phyloP scores from a whole-genome alignment of 164 flowering plant species.

The Dillenia turbinata region DNA sequence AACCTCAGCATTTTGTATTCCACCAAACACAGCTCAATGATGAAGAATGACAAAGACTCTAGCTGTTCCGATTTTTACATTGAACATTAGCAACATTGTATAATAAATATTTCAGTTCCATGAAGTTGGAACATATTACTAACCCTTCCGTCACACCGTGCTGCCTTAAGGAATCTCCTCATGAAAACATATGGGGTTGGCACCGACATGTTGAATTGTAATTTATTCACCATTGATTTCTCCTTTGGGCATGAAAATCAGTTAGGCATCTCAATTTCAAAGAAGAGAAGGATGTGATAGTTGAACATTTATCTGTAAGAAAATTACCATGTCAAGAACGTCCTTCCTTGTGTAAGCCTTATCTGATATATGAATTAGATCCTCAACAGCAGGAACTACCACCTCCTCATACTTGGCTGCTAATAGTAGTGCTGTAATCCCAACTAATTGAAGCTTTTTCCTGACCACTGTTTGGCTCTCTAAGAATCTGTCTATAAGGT shows the following conservation, averaged over 20 bases:
- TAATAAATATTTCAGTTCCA: neutral
- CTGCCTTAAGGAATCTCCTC: constrained; percentile 79
- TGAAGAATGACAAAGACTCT: constrained; percentile 69
- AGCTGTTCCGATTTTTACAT: constrained; percentile 33
- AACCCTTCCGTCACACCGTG: constrained; percentile 62
- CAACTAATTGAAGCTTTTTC: constrained; percentile 84
- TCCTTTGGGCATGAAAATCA: constrained; percentile 47
- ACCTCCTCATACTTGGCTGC: constrained; percentile 92
- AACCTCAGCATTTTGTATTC: constrained; percentile 70
- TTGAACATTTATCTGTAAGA: too few species aligned
- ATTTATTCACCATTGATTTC: constrained; percentile 53
- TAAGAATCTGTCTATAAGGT: constrained; percentile 74
- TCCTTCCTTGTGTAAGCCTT: constrained; percentile 72
- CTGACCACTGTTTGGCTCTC: constrained; percentile 44
- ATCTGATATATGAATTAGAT: constrained; percentile 68
- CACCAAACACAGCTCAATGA: constrained; percentile 69
- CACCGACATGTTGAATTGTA: constrained; percentile 66
- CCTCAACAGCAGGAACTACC: constrained; percentile 67
- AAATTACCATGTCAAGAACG: constrained; percentile 70
- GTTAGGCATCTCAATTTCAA: neutral
- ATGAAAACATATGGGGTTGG: constrained; percentile 83
- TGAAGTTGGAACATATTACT: neutral
- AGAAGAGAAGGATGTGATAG: too few species aligned
- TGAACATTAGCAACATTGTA: neutral
- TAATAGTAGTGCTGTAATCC: constrained; percentile 76